Conservation (phyloP, 2,329 filamentous ascomycete species). For the Orbilia javanica region DNA sequence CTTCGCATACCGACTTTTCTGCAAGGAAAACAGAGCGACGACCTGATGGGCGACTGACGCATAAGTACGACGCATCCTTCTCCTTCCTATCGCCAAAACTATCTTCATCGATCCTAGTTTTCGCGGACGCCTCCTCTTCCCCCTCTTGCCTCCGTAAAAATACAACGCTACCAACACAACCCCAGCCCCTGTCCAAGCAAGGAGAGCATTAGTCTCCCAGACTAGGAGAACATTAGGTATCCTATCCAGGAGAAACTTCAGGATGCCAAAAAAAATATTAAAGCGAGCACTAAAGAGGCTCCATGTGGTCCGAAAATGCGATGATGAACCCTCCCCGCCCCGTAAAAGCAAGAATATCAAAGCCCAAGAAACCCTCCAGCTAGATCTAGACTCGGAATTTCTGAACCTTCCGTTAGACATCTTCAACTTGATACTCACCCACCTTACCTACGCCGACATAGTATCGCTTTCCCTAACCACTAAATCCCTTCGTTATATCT, state of each 20-base stretch:
- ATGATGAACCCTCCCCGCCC: neutral
- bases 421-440: neutral
- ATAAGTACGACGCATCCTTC: neutral
- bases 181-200: neutral
- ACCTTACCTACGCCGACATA: conserved; percentile 20
- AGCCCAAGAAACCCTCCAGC: neutral
- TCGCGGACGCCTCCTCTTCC: neutral
- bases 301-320: neutral
- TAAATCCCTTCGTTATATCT: conserved; percentile 18
- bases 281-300: neutral
- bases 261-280: neutral
- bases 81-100: neutral
- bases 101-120: neutral
- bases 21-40: neutral
- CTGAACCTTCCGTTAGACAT: conserved; percentile 33
- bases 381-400: neutral
- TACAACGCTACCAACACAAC: neutral
- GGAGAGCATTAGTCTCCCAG: too few species aligned
- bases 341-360: neutral
- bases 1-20: neutral
- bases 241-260: neutral
- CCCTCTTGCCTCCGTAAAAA: neutral
- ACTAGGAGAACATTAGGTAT: neutral
- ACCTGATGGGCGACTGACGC: neutral
- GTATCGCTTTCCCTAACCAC: conserved; percentile 37